Evolutionary conservation across 2,329 filamentous ascomycete genomes (phyloP).

Genomic region (Penicillium glabrum): DNA sequence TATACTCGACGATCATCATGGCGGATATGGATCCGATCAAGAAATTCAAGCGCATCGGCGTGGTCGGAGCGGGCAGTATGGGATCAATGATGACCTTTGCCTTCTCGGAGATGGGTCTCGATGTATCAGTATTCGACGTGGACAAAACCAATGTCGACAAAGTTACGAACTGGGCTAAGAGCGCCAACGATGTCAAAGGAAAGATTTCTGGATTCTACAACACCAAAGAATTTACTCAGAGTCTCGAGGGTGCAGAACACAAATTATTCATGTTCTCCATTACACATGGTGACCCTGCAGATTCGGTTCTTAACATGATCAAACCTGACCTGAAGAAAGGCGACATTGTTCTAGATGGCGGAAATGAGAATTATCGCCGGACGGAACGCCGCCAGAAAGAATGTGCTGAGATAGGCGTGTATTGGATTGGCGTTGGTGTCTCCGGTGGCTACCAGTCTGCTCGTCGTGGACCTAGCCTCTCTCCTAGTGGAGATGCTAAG

Average conservation of each 20-base stretch:
- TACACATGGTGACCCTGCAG: slow-evolving; percentile 40
- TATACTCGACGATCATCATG: slow-evolving; percentile 14
- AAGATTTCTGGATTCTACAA: slow-evolving; percentile 36
- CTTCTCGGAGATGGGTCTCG: slow-evolving; percentile 39
- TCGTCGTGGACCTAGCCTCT: slow-evolving; percentile 65
- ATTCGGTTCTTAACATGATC: slow-evolving; percentile 39
- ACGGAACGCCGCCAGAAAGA: slow-evolving; percentile 64
- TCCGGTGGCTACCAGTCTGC: slow-evolving; percentile 70
- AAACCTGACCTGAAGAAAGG: slow-evolving; percentile 55
- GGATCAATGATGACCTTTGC: slow-evolving; percentile 45
- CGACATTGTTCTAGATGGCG: slow-evolving; percentile 68
- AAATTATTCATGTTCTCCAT: slow-evolving; percentile 44
- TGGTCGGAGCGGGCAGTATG: slow-evolving; percentile 44
- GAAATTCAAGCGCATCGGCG: slow-evolving; percentile 38
- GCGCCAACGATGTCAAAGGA: slow-evolving; percentile 26
- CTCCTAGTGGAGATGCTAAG: slow-evolving; percentile 60
- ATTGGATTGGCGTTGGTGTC: slow-evolving; percentile 67
- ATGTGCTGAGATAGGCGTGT: slow-evolving; percentile 57
- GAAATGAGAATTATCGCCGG: slow-evolving; percentile 66
- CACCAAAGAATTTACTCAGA: slow-evolving; percentile 36
- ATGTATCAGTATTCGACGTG: slow-evolving; percentile 43
- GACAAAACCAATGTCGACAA: slow-evolving; percentile 35
- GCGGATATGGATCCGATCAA: slow-evolving; percentile 19
- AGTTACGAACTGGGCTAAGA: slow-evolving; percentile 25
- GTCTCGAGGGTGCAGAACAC: slow-evolving; percentile 31